Conservation (phyloP, 345 rosid genomes). For the Sonneratia alba region DNA sequence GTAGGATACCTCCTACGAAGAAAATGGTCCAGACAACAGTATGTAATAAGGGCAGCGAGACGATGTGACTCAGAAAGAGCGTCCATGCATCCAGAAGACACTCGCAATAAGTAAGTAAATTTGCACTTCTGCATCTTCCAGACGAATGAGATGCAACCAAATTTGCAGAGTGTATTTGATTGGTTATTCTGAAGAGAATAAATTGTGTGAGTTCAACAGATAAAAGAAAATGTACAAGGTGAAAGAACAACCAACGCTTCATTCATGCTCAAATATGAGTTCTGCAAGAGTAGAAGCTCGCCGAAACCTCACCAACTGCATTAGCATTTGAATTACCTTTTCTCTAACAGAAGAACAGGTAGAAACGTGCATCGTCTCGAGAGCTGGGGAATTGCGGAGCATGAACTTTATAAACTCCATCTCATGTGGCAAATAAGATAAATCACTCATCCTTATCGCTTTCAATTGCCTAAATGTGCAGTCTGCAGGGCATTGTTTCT, state of each 20-base stretch:
- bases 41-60: neutral
- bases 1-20: neutral
- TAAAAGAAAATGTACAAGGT: neutral
- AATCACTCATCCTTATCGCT: constrained; percentile 59
- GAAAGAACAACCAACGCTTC: neutral
- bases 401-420: constrained; percentile 71
- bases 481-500: constrained; percentile 37
- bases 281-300: constrained; percentile 73
- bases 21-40: neutral
- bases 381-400: constrained; percentile 55
- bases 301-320: constrained; percentile 54
- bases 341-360: constrained; percentile 46
- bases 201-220: neutral
- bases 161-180: neutral
- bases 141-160: too few species aligned
- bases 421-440: constrained; percentile 66
- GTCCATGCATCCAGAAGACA: neutral
- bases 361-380: constrained; percentile 48
- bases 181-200: neutral
- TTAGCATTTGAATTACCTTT: constrained; percentile 50
- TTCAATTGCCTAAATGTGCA: constrained; percentile 45
- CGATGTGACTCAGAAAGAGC: neutral
- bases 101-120: neutral
- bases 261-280: constrained; percentile 52
- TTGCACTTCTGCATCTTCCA: neutral